phyloP scores from a whole-genome alignment of 2,329 filamentous ascomycete genomes.

The Geosmithia morbida region DNA sequence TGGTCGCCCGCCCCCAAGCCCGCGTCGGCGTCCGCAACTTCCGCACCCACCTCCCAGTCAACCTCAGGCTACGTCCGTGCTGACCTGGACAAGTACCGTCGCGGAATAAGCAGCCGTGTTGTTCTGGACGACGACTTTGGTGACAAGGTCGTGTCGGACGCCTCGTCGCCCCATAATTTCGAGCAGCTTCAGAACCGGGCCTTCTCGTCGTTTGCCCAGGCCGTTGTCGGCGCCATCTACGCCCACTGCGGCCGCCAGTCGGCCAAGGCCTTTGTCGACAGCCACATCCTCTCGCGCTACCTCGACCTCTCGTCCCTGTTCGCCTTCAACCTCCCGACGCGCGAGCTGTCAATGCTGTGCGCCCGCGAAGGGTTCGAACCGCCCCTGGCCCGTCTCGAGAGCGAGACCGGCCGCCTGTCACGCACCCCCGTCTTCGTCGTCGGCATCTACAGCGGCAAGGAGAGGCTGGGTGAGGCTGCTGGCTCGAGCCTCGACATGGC shows the following conservation, averaged over 20 bases:
- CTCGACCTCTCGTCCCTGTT: constrained; percentile 69
- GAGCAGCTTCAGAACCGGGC: constrained; percentile 65
- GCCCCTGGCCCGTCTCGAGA: constrained; percentile 75
- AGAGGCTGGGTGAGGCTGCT: constrained; percentile 85
- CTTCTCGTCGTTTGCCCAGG: constrained; percentile 64
- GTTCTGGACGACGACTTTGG: constrained; percentile 80
- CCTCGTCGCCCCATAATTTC: constrained; percentile 6
- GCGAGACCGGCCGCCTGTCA: constrained; percentile 77
- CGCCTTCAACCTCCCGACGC: constrained; percentile 68
- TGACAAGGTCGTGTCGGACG: constrained; percentile 23
- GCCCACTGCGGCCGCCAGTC: constrained; percentile 66
- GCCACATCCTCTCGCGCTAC: constrained; percentile 70
- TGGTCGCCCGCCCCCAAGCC: constrained; percentile 42
- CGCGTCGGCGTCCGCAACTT: too few relatives aligned
- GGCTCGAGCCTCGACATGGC: constrained; percentile 67
- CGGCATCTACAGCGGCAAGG: constrained; percentile 79
- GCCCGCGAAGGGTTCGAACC: constrained; percentile 77
- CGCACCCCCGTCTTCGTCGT: constrained; percentile 85
- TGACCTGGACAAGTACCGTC: constrained; percentile 36
- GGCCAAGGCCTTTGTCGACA: constrained; percentile 69
- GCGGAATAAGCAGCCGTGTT: constrained; percentile 61
- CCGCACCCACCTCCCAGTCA: constrained; percentile 5
- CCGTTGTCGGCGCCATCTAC: constrained; percentile 74
- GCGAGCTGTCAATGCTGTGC: constrained; percentile 73
- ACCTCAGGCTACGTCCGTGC: constrained; percentile 30